Evolutionary conservation across 164 flowering plant genomes (phyloP).

Genomic region (Aristolochia contorta): DNA sequence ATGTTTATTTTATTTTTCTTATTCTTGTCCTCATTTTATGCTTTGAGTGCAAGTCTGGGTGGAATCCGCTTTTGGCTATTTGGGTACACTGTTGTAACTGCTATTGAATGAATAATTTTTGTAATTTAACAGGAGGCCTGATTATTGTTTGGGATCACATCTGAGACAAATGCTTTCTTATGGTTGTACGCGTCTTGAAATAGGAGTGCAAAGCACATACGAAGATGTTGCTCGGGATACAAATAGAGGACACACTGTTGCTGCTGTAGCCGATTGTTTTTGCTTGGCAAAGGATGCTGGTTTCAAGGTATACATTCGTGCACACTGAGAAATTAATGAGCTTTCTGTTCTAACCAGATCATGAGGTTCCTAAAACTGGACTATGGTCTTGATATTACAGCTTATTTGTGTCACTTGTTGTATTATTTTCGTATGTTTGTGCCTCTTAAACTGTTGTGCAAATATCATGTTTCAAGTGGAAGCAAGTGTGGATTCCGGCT

Average conservation of each 20-base stretch:
- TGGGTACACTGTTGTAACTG: not conserved
- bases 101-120: not conserved
- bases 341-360: too few relatives aligned
- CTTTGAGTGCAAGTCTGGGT: not conserved
- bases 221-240: conserved; percentile 99
- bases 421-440: too few relatives aligned
- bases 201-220: conserved; percentile 98
- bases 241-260: conserved; percentile 96
- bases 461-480: too few relatives aligned
- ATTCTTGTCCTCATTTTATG: too few relatives aligned
- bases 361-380: too few relatives aligned
- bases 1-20: not conserved
- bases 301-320: conserved; percentile 55
- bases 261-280: conserved; percentile 99
- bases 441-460: too few relatives aligned
- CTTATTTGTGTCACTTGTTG: too few relatives aligned
- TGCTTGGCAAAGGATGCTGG: conserved; percentile 99
- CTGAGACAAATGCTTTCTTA: conserved; percentile 93
- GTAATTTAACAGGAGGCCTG: conserved; percentile 68
- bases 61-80: not conserved
- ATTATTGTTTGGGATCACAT: conserved; percentile 98
- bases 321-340: too few relatives aligned
- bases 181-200: conserved; percentile 96
- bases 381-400: too few relatives aligned
- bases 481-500: too few relatives aligned